Conservation (phyloP, 371 early-diverging fungal species). For the Mortierella sp. region DNA sequence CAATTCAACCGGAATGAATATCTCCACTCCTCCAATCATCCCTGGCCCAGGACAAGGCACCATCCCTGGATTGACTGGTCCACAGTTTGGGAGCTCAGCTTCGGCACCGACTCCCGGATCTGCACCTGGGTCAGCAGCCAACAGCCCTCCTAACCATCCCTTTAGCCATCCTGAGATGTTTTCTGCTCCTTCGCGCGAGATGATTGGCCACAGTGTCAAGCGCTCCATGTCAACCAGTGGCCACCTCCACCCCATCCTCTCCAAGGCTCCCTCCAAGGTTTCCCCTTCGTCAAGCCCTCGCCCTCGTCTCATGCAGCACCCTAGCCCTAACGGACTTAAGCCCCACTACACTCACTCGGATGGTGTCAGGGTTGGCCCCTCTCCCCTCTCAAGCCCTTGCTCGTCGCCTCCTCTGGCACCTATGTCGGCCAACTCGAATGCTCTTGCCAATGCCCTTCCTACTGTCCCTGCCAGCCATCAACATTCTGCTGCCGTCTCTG, state of each 20-base stretch:
- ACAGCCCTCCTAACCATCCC: slow-evolving; percentile 48
- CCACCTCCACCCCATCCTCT: slow-evolving; percentile 50
- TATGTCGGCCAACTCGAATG: slow-evolving; percentile 16
- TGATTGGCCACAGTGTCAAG: slow-evolving; percentile 14
- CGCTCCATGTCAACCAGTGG: slow-evolving; percentile 35
- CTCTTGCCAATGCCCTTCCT: slow-evolving; percentile 43
- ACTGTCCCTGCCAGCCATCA: slow-evolving; percentile 50
- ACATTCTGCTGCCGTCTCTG: slow-evolving; percentile 50
- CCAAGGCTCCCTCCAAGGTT: slow-evolving; percentile 28
- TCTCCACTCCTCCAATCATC: slow-evolving; percentile 47
- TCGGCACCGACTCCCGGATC: slow-evolving; percentile 21
- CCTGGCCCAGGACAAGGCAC: slow-evolving; percentile 52
- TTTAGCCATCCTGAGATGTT: slow-evolving; percentile 11
- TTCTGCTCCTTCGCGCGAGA: neutral
- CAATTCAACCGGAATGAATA: slow-evolving; percentile 23
- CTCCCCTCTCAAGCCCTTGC: slow-evolving; percentile 52
- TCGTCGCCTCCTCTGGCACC: slow-evolving; percentile 51
- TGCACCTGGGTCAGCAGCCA: slow-evolving; percentile 32
- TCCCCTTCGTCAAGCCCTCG: slow-evolving; percentile 56
- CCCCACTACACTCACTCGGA: slow-evolving; percentile 29
- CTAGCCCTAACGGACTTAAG: slow-evolving; percentile 37
- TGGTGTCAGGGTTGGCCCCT: slow-evolving; percentile 38
- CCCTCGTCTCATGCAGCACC: slow-evolving; percentile 37
- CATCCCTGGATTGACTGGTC: slow-evolving; percentile 32
- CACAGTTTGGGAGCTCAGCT: slow-evolving; percentile 1